Conservation (phyloP, 441 rosid species). For the Aleurites moluccanus region DNA sequence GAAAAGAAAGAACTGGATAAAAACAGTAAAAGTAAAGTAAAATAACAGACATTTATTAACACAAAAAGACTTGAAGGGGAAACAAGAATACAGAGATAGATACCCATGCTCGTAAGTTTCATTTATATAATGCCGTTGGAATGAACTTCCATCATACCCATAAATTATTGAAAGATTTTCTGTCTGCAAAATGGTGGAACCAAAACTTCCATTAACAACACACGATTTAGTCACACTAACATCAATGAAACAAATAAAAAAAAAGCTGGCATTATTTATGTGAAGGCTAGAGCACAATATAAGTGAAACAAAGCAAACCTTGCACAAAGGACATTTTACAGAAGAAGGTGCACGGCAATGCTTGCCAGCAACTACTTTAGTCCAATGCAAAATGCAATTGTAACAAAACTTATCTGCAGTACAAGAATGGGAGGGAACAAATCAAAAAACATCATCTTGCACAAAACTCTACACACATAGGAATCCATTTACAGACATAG, state of each 20-base stretch:
- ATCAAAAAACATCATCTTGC: neutral
- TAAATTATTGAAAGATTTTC: slow-evolving; percentile 67
- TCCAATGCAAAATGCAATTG: slow-evolving; percentile 75
- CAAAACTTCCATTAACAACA: slow-evolving; percentile 11
- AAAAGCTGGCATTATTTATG: neutral
- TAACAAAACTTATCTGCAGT: slow-evolving; percentile 87
- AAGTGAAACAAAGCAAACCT: slow-evolving; percentile 48
- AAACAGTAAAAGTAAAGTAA: neutral
- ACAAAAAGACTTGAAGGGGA: neutral
- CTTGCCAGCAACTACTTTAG: slow-evolving; percentile 64
- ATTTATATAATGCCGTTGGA: slow-evolving; percentile 57
- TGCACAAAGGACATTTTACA: slow-evolving; percentile 84
- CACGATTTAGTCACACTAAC: neutral
- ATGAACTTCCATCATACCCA: slow-evolving; percentile 63
- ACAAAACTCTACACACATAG: neutral
- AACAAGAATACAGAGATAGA: neutral
- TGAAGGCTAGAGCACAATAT: neutral
- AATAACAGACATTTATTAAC: neutral
- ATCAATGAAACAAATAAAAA: neutral
- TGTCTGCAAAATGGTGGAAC: slow-evolving; percentile 45
- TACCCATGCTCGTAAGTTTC: slow-evolving; percentile 52
- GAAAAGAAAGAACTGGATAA: slow-evolving; percentile 54
- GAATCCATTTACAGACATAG: neutral
- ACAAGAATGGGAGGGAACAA: slow-evolving; percentile 5
- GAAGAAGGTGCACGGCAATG: slow-evolving; percentile 43